Percentiles rank a stretch among this genome's conserved stretches.
Evolutionary conservation across 176 grass and related monocot genomes (phyloP).

Genomic region (Cocos nucifera): DNA sequence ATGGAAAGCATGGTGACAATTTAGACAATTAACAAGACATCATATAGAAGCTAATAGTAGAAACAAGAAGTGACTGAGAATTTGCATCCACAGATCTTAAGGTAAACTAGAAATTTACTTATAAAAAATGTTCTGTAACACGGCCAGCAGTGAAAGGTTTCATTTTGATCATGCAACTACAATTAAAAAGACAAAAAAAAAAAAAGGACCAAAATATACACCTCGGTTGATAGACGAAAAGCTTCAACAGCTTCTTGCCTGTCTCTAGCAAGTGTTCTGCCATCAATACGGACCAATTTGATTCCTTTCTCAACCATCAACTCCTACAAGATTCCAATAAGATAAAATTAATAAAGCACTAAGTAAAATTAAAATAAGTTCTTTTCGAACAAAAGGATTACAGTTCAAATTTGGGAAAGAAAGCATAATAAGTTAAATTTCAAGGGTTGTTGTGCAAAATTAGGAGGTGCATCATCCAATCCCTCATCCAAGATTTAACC

Average conservation of each 20-base stretch:
- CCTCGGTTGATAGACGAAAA: slow-evolving; percentile 68
- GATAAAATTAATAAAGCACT: not conserved
- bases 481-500: no score
- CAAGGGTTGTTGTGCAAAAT: no score
- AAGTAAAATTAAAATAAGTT: not conserved
- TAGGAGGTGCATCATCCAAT: no score
- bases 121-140: no score
- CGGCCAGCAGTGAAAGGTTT: not conserved
- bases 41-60: no score
- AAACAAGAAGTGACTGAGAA: no score
- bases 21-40: no score
- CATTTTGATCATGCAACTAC: not conserved
- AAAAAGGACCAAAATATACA: slow-evolving; percentile 9
- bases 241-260: slow-evolving; percentile 84
- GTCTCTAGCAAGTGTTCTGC: slow-evolving; percentile 62
- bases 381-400: no score
- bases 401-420: no score
- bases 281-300: slow-evolving; percentile 87
- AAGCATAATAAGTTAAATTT: no score
- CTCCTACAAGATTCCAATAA: slow-evolving; percentile 35
- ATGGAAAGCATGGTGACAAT: slow-evolving; percentile 10
- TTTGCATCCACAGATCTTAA: no score
- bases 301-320: slow-evolving; percentile 63
- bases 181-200: not conserved
- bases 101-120: no score